Evolutionary conservation across 2,329 filamentous ascomycete species (phyloP), one percentile per base, ranked within the genome.

Genomic region (Madurella fahalii): DNA sequence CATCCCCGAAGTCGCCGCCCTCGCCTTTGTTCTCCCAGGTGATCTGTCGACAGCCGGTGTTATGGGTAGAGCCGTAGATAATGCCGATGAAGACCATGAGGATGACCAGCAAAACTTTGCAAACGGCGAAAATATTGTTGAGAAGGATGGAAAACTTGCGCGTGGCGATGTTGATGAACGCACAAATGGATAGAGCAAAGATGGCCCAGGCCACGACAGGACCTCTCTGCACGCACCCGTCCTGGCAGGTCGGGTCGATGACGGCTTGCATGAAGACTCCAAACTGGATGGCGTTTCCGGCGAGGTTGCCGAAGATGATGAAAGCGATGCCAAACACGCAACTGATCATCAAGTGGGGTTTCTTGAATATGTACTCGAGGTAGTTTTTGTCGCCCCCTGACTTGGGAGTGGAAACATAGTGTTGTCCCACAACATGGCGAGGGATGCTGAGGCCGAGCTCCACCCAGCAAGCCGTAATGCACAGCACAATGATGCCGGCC

Each of bases 311-410:
- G 7, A 7, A 34, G 31, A 34, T 34, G 31, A 34, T 34, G 31
- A 34, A 34, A 34, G 31, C 54, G 34, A 72, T 61, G 9, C 68
- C 72, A 53, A 69, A 76, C 9, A 72, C 59, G 57, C 71, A 75
- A 13, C 69, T 72, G 15, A 68, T 61, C 4, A 74, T 52, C 20
- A 67, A 62, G 18, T 58, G 53, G 4, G 67, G 65, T 31, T 54
- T 60, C 32, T 62, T 61, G 56, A 25, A 51, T 12, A 47, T 37
- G 32, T 37, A 52, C 61, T 44, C 52, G 8, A 68, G 65, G 53
- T 72, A 75, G 58, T 74, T 74, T 56, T 73, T 70, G 56, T 72
- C 72, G 17, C 71, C 71, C n/a, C 71, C 71, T 48, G 64, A 70
- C 51, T 70, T 59, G 5, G 71, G 71, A 8, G 59, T 48, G 7